Evolutionary conservation across 495 filamentous ascomycete species (phyloP).

Genomic region (Haplographium delicatum): DNA sequence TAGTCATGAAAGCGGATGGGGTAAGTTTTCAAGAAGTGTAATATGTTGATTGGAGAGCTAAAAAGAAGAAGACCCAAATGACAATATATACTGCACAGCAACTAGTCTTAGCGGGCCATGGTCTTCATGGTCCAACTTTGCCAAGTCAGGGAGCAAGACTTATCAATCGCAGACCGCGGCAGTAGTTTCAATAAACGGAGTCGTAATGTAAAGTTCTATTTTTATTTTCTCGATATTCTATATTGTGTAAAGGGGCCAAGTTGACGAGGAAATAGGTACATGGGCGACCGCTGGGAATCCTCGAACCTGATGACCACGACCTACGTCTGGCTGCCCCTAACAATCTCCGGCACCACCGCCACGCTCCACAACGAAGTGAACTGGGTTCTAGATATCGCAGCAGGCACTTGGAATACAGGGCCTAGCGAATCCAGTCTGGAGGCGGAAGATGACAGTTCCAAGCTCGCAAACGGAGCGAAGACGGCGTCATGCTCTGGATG

Average conservation of each 20-base stretch:
- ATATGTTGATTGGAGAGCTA: too few species aligned
- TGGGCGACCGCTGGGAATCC: constrained; percentile 62
- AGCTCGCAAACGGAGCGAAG: constrained; percentile 20
- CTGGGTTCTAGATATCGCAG: constrained; percentile 44
- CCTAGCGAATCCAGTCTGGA: constrained; percentile 44
- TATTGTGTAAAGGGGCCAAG: constrained; percentile 42
- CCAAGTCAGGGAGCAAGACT: constrained; percentile 43
- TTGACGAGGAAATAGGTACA: constrained; percentile 47
- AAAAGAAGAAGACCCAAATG: constrained; percentile 60
- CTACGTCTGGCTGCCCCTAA: constrained; percentile 63
- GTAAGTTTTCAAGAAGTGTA: too few species aligned
- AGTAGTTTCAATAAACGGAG: constrained; percentile 17
- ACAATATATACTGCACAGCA: constrained; percentile 49
- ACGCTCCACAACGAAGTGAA: constrained; percentile 39
- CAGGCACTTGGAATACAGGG: constrained; percentile 34
- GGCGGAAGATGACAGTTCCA: constrained; percentile 34
- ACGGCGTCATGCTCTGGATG: constrained; percentile 38
- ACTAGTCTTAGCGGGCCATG: constrained; percentile 36
- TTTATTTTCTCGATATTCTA: constrained; percentile 41
- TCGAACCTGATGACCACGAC: constrained; percentile 53
- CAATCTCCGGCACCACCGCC: constrained; percentile 49
- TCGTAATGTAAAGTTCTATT: constrained; percentile 17
- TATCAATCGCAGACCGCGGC: constrained; percentile 27
- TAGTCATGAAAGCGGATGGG: constrained; percentile 35
- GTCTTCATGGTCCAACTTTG: constrained; percentile 56